Evolutionary conservation across 768 basidiomycete species (phyloP).

Genomic region (Boletellus sp.): DNA sequence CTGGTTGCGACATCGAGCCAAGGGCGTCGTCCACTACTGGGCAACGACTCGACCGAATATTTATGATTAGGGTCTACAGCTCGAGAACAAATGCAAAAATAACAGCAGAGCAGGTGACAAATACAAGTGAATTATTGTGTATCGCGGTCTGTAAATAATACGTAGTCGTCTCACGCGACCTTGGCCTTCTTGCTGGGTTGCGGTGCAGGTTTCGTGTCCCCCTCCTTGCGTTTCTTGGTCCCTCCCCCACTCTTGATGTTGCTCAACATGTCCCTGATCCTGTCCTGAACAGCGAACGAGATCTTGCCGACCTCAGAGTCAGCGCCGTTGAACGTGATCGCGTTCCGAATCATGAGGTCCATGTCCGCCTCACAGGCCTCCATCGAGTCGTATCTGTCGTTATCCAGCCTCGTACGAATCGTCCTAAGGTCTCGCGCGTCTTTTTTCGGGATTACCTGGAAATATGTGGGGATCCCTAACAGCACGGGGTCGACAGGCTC

Average conservation of each 20-base stretch:
- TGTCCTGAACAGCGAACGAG: conserved; percentile 47
- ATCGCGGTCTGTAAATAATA: conserved; percentile 21
- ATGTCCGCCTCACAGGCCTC: conserved; percentile 84
- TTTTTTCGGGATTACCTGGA: conserved; percentile 77
- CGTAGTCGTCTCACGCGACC: conserved; percentile 42
- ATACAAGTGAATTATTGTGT: conserved; percentile 26
- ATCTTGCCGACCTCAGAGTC: conserved; percentile 75
- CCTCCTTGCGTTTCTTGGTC: conserved; percentile 73
- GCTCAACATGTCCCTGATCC: conserved; percentile 51
- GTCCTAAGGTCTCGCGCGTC: conserved; percentile 84
- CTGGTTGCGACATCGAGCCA: conserved; percentile 23
- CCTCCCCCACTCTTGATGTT: conserved; percentile 40
- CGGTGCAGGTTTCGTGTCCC: conserved; percentile 51
- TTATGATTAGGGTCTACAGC: background rate
- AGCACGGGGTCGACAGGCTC: conserved; percentile 86
- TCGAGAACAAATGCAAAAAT: conserved; percentile 12
- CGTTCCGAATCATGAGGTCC: conserved; percentile 84
- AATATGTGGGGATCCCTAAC: conserved; percentile 83
- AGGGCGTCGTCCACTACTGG: too few species aligned
- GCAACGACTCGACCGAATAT: background rate
- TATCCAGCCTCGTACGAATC: conserved; percentile 77
- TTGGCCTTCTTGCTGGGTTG: conserved; percentile 70
- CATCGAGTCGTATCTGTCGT: conserved; percentile 74
- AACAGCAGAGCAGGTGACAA: conserved; percentile 28
- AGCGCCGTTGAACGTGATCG: conserved; percentile 81